Percentiles rank a stretch among this genome's conserved stretches.
Evolutionary conservation across 108 stramenopile genomes (phyloP).

Genomic region (Aurantiochytrium sp.): DNA sequence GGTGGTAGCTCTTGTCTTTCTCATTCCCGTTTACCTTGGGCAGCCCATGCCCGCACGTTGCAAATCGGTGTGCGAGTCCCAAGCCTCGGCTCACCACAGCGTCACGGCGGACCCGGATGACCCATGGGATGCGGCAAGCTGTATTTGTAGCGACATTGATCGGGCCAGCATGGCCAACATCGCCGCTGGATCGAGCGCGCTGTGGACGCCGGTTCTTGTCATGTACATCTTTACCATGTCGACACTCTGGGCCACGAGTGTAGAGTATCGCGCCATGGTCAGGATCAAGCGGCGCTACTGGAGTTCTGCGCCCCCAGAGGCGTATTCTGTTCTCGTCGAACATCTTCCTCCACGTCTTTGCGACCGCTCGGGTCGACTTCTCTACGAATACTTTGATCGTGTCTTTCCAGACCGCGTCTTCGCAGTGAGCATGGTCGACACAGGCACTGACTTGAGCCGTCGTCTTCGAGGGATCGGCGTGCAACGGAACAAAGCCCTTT

Average conservation of each 20-base stretch:
- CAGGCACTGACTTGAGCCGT: not conserved
- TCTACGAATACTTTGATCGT: not conserved
- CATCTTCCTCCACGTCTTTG: not conserved
- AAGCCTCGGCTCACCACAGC: not conserved
- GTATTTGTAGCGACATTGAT: not conserved
- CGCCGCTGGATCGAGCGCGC: not conserved
- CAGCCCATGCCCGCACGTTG: not conserved
- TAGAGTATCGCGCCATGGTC: not conserved
- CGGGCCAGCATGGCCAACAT: slow-evolving; percentile 17
- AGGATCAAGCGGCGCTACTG: not conserved
- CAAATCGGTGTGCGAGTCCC: not conserved
- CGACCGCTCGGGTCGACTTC: not conserved
- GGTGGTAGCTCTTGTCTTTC: not conserved
- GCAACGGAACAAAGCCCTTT: not conserved
- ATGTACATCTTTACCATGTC: not conserved
- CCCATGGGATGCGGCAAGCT: not conserved
- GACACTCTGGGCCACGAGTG: not conserved
- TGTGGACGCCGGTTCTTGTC: not conserved
- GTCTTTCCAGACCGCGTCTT: not conserved
- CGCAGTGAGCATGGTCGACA: not conserved
- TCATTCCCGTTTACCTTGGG: not conserved
- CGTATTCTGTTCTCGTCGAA: not conserved
- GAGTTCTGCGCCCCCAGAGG: not conserved
- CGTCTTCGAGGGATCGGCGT: not conserved
- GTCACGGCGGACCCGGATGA: not conserved